Conservation (phyloP, 306 rosid genomes). For the Rosa lucieae region DNA sequence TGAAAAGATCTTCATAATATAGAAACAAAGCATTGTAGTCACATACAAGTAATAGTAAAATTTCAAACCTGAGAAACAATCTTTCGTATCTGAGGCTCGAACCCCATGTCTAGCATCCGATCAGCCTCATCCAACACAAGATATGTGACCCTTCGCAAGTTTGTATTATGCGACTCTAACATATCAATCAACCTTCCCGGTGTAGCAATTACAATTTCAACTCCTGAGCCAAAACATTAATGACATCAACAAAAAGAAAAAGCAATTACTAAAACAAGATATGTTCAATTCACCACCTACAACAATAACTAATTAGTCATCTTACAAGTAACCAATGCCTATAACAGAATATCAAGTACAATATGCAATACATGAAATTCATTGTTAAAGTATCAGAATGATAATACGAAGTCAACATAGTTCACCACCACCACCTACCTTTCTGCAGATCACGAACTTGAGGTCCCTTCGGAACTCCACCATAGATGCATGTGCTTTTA, state of each 20-base stretch:
- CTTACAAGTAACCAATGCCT: neutral
- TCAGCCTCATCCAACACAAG: conserved; percentile 98
- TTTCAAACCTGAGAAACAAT: conserved; percentile 83
- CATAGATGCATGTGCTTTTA: conserved; percentile 94
- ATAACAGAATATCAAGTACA: neutral
- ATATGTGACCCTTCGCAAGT: conserved; percentile 93
- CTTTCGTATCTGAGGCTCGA: conserved; percentile 94
- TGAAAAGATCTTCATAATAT: neutral
- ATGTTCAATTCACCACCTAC: neutral
- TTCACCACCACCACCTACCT: conserved; percentile 61
- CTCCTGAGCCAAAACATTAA: conserved; percentile 55
- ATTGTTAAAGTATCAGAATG: neutral
- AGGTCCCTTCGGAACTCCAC: conserved; percentile 99
- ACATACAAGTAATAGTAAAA: conserved; percentile 7
- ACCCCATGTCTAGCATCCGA: conserved; percentile 99
- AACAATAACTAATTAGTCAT: neutral
- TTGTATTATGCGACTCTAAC: conserved; percentile 96
- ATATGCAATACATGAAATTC: neutral
- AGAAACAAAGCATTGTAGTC: neutral
- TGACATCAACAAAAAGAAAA: conserved; percentile 20
- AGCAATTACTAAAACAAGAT: conserved; percentile 14
- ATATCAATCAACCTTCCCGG: conserved; percentile 99
- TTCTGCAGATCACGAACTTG: conserved; percentile 98
- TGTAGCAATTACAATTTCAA: conserved; percentile 95
- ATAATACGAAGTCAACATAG: conserved; percentile 24